Conservation (phyloP, 148 eudicot species). For the Linanthus parryae region DNA sequence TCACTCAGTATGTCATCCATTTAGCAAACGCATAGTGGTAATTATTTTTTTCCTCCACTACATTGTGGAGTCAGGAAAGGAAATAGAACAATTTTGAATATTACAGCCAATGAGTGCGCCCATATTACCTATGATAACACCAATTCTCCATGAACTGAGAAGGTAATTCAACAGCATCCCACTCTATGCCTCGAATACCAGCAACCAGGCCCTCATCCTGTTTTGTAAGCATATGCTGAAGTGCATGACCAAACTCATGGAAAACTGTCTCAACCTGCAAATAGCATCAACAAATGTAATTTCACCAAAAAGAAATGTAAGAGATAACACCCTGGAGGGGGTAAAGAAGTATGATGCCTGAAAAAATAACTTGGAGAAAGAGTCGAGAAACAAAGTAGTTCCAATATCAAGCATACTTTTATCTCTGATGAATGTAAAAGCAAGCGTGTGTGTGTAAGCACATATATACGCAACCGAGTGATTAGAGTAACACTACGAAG, state of each 20-base stretch:
- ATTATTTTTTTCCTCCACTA: too few species aligned
- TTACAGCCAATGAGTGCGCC: conserved; percentile 1
- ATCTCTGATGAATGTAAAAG: too few species aligned
- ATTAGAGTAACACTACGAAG: too few species aligned
- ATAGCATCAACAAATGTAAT: not conserved
- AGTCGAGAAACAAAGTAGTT: too few species aligned
- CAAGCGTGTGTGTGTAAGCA: too few species aligned
- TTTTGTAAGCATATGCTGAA: conserved; percentile 97
- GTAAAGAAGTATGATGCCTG: too few species aligned
- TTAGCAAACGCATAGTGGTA: too few species aligned
- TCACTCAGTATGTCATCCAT: too few species aligned
- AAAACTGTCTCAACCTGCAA: conserved; percentile 97
- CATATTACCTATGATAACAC: conserved; percentile 87
- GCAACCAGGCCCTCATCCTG: conserved; percentile 98
- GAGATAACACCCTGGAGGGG: not conserved
- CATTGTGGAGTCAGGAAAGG: too few species aligned
- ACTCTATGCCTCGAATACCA: conserved; percentile 93
- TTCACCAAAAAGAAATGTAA: not conserved
- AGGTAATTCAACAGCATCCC: conserved; percentile 99
- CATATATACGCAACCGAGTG: too few species aligned
- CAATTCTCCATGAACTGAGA: conserved; percentile 99
- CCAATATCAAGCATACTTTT: too few species aligned
- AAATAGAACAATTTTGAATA: not conserved
- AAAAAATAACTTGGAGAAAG: too few species aligned
- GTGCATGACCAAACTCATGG: conserved; percentile 99